Evolutionary conservation across 352 stramenopile species (phyloP), one percentile per base, ranked within the genome.

Genomic region (Hyaloperonospora brassicae): DNA sequence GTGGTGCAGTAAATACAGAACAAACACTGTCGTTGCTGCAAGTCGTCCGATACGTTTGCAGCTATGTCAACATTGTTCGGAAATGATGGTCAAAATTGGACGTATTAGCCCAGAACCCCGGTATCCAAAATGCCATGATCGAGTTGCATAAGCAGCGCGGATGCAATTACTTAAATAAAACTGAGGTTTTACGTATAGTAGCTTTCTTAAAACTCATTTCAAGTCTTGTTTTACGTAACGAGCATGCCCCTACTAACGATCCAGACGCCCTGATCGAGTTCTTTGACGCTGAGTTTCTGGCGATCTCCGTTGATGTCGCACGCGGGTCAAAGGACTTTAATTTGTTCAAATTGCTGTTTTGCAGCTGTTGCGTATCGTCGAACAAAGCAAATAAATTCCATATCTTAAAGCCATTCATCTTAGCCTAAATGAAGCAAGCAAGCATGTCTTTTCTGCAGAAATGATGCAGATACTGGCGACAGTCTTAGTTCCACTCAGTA

Each of bases 231-330:
- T 21, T 27, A 2, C 23, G 50, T 27, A 45, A 62, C 12, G 14
- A 50, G 14, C 36, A 54, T 6, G 48, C 48, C 4, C 47, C 61
- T 8, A 54, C 64, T 27, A 3, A 24, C 5, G 59, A 73, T 3
- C 41, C 81, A 39, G 59, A 72, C 13, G 64, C 65, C 21, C 42
- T 90, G 1, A 43, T 70, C 14, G 40, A 25, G 12, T 86, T 93
- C 49, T 62, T 87, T 40, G 69, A 86, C 9, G 71, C 86, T 23
- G 78, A 89, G 34, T 90, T 93, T 51, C 83, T 80, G 4, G 84
- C 91, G 35, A 55, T 69, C 24, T 93, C 83, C n/a, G 67, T 59
- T 22, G 83, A 93, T 61, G 79, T 91, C 4, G 64, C 66, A 5
- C 52, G 50, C 34, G 75, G 72, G 1, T 79, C 80, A 5, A 79